Evolutionary conservation across 371 early-diverging fungal species (phyloP).

Genomic region (Aphelidium insulamus): DNA sequence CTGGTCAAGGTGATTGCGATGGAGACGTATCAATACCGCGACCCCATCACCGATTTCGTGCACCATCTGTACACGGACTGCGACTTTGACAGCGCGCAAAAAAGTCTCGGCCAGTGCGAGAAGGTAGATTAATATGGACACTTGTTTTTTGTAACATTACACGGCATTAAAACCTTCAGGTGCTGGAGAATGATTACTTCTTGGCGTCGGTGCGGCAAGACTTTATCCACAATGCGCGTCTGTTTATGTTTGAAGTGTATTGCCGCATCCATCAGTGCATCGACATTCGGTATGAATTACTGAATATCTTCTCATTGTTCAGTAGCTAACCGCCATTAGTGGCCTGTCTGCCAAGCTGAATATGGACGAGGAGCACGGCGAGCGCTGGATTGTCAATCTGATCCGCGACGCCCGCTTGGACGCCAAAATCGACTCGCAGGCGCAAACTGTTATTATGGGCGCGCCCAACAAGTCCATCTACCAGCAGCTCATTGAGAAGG

Average conservation of each 20-base stretch:
- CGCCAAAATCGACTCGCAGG: conserved; percentile 84
- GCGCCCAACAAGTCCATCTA: conserved; percentile 57
- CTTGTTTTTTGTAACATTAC: conserved; percentile 1
- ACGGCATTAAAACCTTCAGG: no score
- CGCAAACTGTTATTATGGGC: conserved; percentile 82
- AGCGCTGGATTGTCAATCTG: conserved; percentile 90
- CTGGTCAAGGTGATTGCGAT: conserved; percentile 69
- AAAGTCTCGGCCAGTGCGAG: conserved; percentile 67
- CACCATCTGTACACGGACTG: conserved; percentile 66
- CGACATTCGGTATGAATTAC: conserved; percentile 29
- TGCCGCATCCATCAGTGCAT: conserved; percentile 85
- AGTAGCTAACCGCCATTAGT: conserved; percentile 4
- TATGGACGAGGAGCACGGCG: conserved; percentile 68
- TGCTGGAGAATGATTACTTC: conserved; percentile 72
- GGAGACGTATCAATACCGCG: conserved; percentile 52
- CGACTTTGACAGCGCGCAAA: conserved; percentile 82
- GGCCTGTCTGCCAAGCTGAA: conserved; percentile 59
- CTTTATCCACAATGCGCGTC: conserved; percentile 75
- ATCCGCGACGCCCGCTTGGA: conserved; percentile 83
- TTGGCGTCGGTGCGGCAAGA: conserved; percentile 55
- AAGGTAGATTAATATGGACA: conserved; percentile 6
- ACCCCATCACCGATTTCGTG: conserved; percentile 77
- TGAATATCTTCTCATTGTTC: neutral
- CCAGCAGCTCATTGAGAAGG: conserved; percentile 83
- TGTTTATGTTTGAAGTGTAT: conserved; percentile 82